These are phyloP conservation scores for Leishmania guyanensis DNA, from an alignment of 208 protist genomes.

Conservation along the genomic window DNA sequence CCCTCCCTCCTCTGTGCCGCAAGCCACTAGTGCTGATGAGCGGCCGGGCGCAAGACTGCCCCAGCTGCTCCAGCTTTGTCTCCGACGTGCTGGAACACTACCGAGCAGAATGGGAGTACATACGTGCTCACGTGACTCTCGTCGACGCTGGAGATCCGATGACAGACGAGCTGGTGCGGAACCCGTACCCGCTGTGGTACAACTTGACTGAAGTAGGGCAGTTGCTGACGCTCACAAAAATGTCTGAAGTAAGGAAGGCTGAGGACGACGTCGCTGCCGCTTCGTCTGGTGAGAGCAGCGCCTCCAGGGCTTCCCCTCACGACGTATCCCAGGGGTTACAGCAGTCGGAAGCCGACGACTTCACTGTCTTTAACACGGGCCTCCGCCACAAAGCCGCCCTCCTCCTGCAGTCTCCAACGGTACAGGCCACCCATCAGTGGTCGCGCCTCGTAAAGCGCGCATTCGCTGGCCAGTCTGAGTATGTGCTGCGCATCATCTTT, in stretches of 20 bases:
- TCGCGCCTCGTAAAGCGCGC: conserved; percentile 21
- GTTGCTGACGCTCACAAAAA: conserved; percentile 9
- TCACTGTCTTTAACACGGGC: conserved; percentile 19
- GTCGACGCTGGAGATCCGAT: conserved; percentile 46
- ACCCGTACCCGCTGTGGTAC: conserved; percentile 32
- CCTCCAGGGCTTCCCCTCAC: background rate
- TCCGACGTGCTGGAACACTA: conserved; percentile 18
- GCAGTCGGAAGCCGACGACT: conserved; percentile 13
- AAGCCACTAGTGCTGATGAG: conserved; percentile 38
- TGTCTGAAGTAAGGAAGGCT: background rate
- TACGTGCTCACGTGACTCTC: conserved; percentile 54
- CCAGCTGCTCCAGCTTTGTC: conserved; percentile 25
- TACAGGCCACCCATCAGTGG: conserved; percentile 27
- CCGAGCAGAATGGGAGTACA: conserved; percentile 49
- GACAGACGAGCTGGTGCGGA: conserved; percentile 28
- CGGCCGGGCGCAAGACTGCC: conserved; percentile 23
- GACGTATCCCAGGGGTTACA: background rate
- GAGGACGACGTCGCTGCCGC: background rate
- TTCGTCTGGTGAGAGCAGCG: background rate
- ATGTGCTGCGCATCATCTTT: conserved; percentile 65
- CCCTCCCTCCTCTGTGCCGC: conserved; percentile 32
- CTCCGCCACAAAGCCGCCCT: conserved; percentile 19
- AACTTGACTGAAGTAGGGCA: background rate
- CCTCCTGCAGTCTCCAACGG: conserved; percentile 7
- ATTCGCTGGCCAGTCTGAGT: conserved; percentile 56